These are phyloP conservation scores for Verticillium albo-atrum DNA, from an alignment of 2,329 filamentous ascomycete genomes.

Conservation along the genomic window DNA sequence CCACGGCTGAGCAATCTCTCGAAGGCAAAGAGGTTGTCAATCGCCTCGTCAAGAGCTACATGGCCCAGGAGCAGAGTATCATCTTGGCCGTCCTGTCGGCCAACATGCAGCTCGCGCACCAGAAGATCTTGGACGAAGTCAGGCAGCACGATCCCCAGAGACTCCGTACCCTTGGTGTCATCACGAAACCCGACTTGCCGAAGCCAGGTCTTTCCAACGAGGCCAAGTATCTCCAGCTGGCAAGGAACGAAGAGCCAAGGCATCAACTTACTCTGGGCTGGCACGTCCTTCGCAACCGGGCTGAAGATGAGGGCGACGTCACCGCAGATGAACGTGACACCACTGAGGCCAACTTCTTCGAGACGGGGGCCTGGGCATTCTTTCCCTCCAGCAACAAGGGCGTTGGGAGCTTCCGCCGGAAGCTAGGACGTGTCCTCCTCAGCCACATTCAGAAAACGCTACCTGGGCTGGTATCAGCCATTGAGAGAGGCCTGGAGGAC, in stretches of 20 bases:
- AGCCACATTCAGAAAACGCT: conserved; percentile 25
- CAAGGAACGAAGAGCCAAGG: conserved; percentile 33
- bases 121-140: conserved; percentile 56
- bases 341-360: conserved; percentile 12
- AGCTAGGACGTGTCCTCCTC: conserved; percentile 22
- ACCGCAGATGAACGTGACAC: conserved; percentile 10
- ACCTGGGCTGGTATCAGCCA: conserved; percentile 22
- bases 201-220: conserved; percentile 32
- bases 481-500: conserved; percentile 17
- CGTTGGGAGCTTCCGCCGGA: conserved; percentile 13
- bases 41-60: conserved; percentile 49
- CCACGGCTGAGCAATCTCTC: conserved; percentile 40
- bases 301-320: conserved; percentile 6
- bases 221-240: conserved; percentile 31
- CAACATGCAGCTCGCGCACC: conserved; percentile 30
- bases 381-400: conserved; percentile 14
- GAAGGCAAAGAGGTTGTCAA: conserved; percentile 39
- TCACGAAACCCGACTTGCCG: conserved; percentile 43
- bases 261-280: conserved; percentile 32
- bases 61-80: conserved; percentile 51
- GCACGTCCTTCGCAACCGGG: conserved; percentile 16
- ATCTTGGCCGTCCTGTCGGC: conserved; percentile 56
- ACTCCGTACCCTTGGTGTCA: conserved; percentile 42
- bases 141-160: conserved; percentile 17
- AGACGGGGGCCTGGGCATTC: conserved; percentile 12